These are phyloP conservation scores for Chlorella sorokiniana DNA, from an alignment of 139 green algal species.

Conservation along the genomic window DNA sequence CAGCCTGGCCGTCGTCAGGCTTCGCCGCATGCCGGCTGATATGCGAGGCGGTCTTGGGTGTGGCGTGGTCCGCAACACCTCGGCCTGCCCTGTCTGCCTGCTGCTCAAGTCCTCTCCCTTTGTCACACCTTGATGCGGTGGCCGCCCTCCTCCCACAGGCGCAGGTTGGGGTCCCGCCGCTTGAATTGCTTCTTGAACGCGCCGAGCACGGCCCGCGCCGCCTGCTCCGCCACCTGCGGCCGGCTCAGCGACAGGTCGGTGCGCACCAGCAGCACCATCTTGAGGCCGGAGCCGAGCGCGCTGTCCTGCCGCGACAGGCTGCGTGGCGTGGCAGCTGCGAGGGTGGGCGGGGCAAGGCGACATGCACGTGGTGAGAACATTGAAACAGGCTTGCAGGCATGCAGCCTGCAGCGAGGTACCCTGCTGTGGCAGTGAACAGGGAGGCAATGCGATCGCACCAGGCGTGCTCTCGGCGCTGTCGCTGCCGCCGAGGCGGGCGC, in stretches of 20 bases:
- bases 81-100: background rate
- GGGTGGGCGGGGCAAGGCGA: too few species aligned
- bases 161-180: slow-evolving; percentile 15
- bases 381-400: background rate
- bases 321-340: slow-evolving; percentile 5
- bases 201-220: slow-evolving; percentile 1
- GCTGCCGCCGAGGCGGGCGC: background rate
- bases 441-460: too few species aligned
- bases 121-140: slow-evolving; percentile 8
- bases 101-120: too few species aligned
- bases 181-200: slow-evolving; percentile 28
- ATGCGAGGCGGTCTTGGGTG: background rate
- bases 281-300: background rate
- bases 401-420: background rate
- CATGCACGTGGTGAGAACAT: background rate
- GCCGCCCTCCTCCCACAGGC: slow-evolving; percentile 20
- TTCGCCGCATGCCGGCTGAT: background rate
- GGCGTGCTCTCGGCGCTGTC: slow-evolving; percentile 9
- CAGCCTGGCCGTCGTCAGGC: background rate
- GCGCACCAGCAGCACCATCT: slow-evolving; percentile 11
- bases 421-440: background rate
- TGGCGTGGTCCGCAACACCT: background rate
- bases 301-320: background rate
- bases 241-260: background rate
- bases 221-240: slow-evolving; percentile 1